Conservation (phyloP, 2,329 filamentous ascomycete genomes). For the Colletotrichum lindemuthianum region DNA sequence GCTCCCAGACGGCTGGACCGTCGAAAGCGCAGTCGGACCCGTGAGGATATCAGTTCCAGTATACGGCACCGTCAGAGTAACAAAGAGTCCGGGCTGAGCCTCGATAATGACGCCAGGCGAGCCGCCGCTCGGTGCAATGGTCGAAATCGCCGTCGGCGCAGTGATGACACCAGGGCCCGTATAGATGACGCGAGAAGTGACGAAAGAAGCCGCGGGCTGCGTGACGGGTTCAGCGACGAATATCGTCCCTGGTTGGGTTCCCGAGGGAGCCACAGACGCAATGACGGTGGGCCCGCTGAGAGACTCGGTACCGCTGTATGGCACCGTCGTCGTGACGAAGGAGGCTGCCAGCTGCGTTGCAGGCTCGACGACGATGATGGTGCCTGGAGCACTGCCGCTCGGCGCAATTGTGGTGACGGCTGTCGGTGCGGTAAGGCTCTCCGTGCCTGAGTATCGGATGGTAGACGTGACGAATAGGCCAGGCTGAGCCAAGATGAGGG, state of each 20-base stretch:
- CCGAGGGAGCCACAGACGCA: constrained; percentile 1
- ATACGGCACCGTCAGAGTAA: constrained; percentile 3
- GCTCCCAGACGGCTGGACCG: constrained; percentile 6
- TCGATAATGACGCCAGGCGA: constrained; percentile 23
- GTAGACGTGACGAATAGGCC: constrained; percentile 3
- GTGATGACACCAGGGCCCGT: constrained; percentile 2
- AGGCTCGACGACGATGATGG: constrained; percentile 17
- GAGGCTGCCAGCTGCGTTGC: not conserved
- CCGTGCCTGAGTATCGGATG: constrained; percentile 1
- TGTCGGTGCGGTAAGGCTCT: not conserved
- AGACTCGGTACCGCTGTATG: not conserved
- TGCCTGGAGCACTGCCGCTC: constrained; percentile 12
- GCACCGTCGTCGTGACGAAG: not conserved
- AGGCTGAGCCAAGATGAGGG: constrained; percentile 13
- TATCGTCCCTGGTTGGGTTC: constrained; percentile 9
- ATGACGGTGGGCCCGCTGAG: not conserved
- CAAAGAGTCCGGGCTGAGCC: not conserved
- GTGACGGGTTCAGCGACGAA: constrained; percentile 3
- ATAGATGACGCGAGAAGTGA: constrained; percentile 17
- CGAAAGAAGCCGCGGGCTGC: not conserved
- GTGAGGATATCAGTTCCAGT: not conserved
- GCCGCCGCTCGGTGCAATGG: constrained; percentile 14
- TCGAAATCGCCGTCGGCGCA: constrained; percentile 5
- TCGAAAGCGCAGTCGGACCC: not conserved
- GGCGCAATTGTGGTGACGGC: constrained; percentile 16